A percentile compares a stretch with the other conserved stretches of the same genome.
Evolutionary conservation across 1,284 basidiomycete species (phyloP).

Genomic region (Tilletia caries): DNA sequence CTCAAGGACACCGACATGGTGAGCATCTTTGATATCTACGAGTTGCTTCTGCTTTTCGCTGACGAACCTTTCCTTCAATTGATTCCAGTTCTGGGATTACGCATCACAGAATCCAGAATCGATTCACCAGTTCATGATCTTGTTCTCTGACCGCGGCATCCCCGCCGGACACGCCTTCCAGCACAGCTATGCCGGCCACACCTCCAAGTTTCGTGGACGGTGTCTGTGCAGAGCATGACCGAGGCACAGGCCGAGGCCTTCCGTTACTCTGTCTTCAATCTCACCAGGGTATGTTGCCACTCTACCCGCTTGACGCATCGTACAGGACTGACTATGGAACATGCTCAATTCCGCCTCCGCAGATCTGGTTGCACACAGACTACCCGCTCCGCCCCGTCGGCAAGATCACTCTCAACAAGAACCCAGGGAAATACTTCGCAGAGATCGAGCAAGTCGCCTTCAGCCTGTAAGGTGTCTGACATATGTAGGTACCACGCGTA

Average conservation of each 20-base stretch:
- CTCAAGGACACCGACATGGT: conserved; percentile 64
- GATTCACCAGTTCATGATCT: conserved; percentile 81
- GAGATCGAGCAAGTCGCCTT: conserved; percentile 66
- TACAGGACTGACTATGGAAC: no score
- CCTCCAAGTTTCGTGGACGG: conserved; percentile 81
- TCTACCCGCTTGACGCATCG: no score
- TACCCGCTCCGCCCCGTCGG: conserved; percentile 83
- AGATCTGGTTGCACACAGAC: conserved; percentile 54
- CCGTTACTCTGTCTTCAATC: conserved; percentile 80
- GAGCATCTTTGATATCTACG: no score
- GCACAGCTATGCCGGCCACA: conserved; percentile 88
- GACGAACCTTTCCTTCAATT: no score
- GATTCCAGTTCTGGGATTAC: conserved; percentile 71
- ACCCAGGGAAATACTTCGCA: conserved; percentile 65
- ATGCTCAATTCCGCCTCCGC: no score
- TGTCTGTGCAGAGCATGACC: conserved; percentile 76
- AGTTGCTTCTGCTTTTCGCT: no score
- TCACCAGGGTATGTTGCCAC: no score
- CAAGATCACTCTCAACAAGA: conserved; percentile 79
- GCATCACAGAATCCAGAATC: conserved; percentile 70
- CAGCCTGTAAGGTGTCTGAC: no score
- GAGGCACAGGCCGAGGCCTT: conserved; percentile 81
- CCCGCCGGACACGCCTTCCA: conserved; percentile 66
- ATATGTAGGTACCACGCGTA: no score
- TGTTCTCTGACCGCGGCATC: conserved; percentile 82